Evolutionary conservation across 106 monocot genomes (phyloP), one percentile per base, ranked within the genome.

Genomic region (Hemerocallis citrina): DNA sequence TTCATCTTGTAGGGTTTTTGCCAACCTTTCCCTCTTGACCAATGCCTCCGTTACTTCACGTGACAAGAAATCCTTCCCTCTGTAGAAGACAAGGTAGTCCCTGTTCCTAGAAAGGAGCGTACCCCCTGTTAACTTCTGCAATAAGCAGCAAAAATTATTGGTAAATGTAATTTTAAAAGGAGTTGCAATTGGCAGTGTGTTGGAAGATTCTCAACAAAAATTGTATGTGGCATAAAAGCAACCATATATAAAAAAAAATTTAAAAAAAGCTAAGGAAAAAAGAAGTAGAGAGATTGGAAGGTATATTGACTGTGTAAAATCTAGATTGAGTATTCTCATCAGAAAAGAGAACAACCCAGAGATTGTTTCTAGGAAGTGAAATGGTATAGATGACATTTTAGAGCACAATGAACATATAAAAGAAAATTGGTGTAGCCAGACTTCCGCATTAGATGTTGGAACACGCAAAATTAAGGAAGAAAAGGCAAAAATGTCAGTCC

Each of bases 71-170:
- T 96, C 75, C 62, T 96, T 96, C 6, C 95, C 95, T 79, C 95
- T 72, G 41, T 87, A 96, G 55, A 96, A 87, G 7, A 96, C 95
- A 51, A 96, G 70, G 29, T 68, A 96, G 25, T 96, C 95, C 68
- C 87, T 96, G 81, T 80, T 96, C 64, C 90, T 86, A 46, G 90
- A 90, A 72, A 96, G 86, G 66, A 96, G 65, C 32, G 61, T 57
- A 52, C 95, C 90, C 16, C 95, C 95, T 47, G 90, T 91, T 78
- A 96, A 81, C 66, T 68, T 87, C 95, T 96, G 95, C 75, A 73
- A 45, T 55, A 32, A 63, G 29, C 42, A n/a, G 47, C 24, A 79
- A 67, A 42, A 63, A 21, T n/a, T n/a, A n/a, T n/a, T n/a, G n/a
- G n/a, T n/a, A n/a, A n/a, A 50, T n/a, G n/a, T n/a, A n/a, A n/a